Percentiles rank a stretch among this genome's conserved stretches.
phyloP scores from a whole-genome alignment of 2,329 filamentous ascomycete species.

The Aspergillus intermedius region DNA sequence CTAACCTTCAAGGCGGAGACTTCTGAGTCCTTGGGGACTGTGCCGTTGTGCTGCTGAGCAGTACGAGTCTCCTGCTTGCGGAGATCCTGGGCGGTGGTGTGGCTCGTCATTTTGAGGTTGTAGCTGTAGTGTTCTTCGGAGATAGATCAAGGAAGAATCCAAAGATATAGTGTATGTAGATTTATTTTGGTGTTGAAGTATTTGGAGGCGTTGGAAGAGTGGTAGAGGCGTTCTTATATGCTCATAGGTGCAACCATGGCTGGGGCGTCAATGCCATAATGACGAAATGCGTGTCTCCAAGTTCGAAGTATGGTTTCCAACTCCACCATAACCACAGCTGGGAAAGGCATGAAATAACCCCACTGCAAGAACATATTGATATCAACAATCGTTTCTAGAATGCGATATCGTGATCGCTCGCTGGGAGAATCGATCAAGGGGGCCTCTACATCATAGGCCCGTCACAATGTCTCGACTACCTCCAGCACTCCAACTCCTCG shows the following conservation, averaged over 20 bases:
- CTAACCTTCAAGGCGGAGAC: slow-evolving; percentile 43
- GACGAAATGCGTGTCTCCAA: not conserved
- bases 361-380: not conserved
- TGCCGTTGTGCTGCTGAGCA: slow-evolving; percentile 35
- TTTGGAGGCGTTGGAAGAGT: not conserved
- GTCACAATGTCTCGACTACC: not conserved
- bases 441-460: not conserved
- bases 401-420: not conserved
- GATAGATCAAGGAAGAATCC: not conserved
- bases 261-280: not conserved
- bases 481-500: not conserved
- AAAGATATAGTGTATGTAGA: not conserved
- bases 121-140: too few species aligned
- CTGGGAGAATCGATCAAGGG: not conserved
- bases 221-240: not conserved
- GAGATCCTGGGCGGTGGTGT: slow-evolving; percentile 45
- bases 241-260: not conserved
- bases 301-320: not conserved
- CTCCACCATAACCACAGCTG: not conserved
- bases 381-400: not conserved
- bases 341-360: not conserved
- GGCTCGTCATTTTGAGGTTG: slow-evolving; percentile 11
- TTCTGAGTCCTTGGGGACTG: slow-evolving; percentile 39
- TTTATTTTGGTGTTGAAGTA: not conserved
- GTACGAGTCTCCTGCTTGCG: slow-evolving; percentile 42